Base-by-base conservation (phyloP, 345 rosid genomes). In the Excoecaria cochinchinensis region DNA sequence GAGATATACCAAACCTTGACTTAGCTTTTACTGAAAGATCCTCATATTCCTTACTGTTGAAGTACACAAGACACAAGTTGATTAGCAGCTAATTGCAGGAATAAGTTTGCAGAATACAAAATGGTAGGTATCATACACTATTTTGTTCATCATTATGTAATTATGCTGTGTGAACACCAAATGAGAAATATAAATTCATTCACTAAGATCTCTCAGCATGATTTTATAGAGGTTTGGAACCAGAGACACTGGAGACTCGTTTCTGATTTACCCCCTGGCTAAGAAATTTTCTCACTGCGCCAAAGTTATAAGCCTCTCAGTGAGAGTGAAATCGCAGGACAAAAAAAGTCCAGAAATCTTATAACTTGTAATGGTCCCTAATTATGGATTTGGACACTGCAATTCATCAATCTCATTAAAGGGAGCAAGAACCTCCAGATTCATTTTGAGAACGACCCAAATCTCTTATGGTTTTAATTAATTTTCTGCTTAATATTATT, bases 1-100 rank as follows among this genome's bases (percentile, higher is more conserved):
- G 80, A 39, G 74, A 69, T 0, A 65, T 46, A 71, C 79, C 63
- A 15, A 83, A 72, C 79, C 71, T 79, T 7, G 78, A 66, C 76
- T 69, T 79, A 13, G 84, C 83, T 69, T 77, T 80, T 16, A 40
- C 79, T 1, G 81, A 81, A 15, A 79, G 72, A 76, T 83, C 88
- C 56, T 78, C 83, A 24, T 68, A 62, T 39, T 78, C 78, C 53
- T 72, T 79, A 44, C 84, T 77, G 81, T 69, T 39, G 50, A 50
- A 24, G 25, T 13, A 38, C 1, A 12, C 4, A 63, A 62, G 13
- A 75, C 19, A 9, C 39, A 19, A 13, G 44, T 48, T 21, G 9
- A 31, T 39, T 15, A 52, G 24, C 12, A 40, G 12, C 17, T 22
- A 74, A 12, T 16, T 8, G 9, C 22, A 15, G 56, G 77, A 64